Evolutionary conservation across 2,329 filamentous ascomycete genomes (phyloP).

Genomic region (Conoideocrella luteorostrata): DNA sequence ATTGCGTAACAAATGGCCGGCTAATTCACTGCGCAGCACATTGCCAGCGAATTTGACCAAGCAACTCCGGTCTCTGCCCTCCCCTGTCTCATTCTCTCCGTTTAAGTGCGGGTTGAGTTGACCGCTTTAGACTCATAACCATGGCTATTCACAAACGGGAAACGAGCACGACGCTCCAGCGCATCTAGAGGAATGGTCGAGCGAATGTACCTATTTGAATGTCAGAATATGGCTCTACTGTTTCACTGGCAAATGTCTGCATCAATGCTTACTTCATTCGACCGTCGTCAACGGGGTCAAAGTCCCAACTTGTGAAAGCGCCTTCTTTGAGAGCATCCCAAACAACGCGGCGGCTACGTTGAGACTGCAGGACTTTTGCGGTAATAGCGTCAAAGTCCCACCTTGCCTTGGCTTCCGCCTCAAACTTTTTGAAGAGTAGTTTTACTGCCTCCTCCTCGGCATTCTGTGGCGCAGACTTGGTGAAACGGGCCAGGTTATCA

Average conservation of each 20-base stretch:
- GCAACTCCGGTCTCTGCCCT: background rate
- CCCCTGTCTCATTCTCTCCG: background rate
- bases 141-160: conserved; percentile 55
- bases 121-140: conserved; percentile 40
- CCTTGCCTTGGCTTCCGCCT: conserved; percentile 63
- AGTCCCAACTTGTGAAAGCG: conserved; percentile 77
- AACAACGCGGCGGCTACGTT: conserved; percentile 71
- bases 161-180: conserved; percentile 69
- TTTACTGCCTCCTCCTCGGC: conserved; percentile 40
- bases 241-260: too few relatives aligned
- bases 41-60: background rate
- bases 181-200: conserved; percentile 76
- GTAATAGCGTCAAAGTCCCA: conserved; percentile 83
- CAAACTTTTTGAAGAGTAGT: conserved; percentile 57
- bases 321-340: conserved; percentile 76
- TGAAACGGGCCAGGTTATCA: conserved; percentile 58
- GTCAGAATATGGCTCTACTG: background rate
- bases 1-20: too few relatives aligned
- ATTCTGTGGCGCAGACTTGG: conserved; percentile 31
- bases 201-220: conserved; percentile 67
- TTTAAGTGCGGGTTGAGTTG: conserved; percentile 25
- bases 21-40: too few relatives aligned
- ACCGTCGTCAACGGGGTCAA: conserved; percentile 67
- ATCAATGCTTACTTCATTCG: conserved; percentile 50
- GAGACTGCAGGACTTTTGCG: conserved; percentile 64